Evolutionary conservation across 2,329 filamentous ascomycete species (phyloP).

Genomic region (Fusarium proliferatum): DNA sequence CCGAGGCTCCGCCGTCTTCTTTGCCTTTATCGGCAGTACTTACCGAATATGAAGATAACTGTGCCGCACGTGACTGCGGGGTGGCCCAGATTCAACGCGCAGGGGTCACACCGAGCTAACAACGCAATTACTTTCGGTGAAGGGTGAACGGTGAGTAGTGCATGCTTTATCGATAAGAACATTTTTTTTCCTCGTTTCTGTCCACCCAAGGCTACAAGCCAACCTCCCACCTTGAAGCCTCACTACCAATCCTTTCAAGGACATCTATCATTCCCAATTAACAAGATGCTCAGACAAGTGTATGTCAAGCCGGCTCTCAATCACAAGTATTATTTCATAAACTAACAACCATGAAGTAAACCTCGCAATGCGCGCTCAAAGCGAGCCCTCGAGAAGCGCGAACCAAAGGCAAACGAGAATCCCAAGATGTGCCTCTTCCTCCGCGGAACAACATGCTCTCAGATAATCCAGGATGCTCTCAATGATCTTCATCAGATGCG

Average conservation of each 20-base stretch:
- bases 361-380: slow-evolving; percentile 86
- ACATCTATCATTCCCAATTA: slow-evolving; percentile 20
- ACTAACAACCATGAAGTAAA: slow-evolving; percentile 56
- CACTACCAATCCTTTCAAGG: slow-evolving; percentile 21
- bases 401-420: slow-evolving; percentile 89
- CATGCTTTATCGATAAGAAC: slow-evolving; percentile 51
- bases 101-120: slow-evolving; percentile 12
- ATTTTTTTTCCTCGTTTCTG: slow-evolving; percentile 45
- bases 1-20: slow-evolving; percentile 43
- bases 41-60: slow-evolving; percentile 17
- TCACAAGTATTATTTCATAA: not conserved
- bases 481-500: slow-evolving; percentile 88
- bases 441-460: slow-evolving; percentile 85
- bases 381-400: slow-evolving; percentile 92
- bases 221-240: slow-evolving; percentile 24
- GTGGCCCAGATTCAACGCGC: slow-evolving; percentile 14
- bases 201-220: slow-evolving; percentile 5
- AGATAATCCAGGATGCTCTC: slow-evolving; percentile 83
- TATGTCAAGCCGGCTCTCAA: slow-evolving; percentile 43
- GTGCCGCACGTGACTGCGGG: slow-evolving; percentile 52
- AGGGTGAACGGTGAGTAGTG: slow-evolving; percentile 22
- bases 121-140: slow-evolving; percentile 18
- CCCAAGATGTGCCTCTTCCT: slow-evolving; percentile 91
- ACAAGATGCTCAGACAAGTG: slow-evolving; percentile 63
- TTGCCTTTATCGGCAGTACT: slow-evolving; percentile 23